Evolutionary conservation across 75 land plant genomes (phyloP).

Genomic region (Sequoiadendron giganteum): DNA sequence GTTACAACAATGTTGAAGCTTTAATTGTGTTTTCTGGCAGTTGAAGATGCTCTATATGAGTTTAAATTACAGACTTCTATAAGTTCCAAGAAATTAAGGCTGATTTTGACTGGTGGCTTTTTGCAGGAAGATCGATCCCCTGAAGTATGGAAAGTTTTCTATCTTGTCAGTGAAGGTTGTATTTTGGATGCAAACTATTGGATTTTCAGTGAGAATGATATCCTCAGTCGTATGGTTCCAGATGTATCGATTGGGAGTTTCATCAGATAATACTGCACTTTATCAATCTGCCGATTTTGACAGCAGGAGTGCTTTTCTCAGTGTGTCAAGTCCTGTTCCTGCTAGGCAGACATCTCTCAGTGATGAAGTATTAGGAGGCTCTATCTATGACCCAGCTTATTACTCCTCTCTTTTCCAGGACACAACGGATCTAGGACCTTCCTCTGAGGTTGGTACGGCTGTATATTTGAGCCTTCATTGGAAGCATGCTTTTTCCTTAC

Average conservation of each 20-base stretch:
- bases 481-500: neutral
- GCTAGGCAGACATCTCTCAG: constrained; percentile 26
- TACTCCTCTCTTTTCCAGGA: constrained; percentile 78
- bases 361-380: constrained; percentile 68
- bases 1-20: neutral
- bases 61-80: neutral
- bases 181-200: constrained; percentile 73
- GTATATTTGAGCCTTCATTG: neutral
- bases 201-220: constrained; percentile 67
- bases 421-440: constrained; percentile 18
- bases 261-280: constrained; percentile 24
- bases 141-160: constrained; percentile 38
- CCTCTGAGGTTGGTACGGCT: constrained; percentile 29
- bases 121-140: constrained; percentile 56
- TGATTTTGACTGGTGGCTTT: neutral
- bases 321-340: constrained; percentile 30
- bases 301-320: constrained; percentile 47
- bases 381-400: constrained; percentile 87
- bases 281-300: constrained; percentile 59
- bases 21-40: neutral
- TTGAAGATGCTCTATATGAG: neutral
- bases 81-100: neutral
- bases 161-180: constrained; percentile 64
- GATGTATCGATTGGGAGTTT: constrained; percentile 85
- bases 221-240: constrained; percentile 90